Evolutionary conservation across 306 rosid species (phyloP).

Genomic region (Prunus mongolica): DNA sequence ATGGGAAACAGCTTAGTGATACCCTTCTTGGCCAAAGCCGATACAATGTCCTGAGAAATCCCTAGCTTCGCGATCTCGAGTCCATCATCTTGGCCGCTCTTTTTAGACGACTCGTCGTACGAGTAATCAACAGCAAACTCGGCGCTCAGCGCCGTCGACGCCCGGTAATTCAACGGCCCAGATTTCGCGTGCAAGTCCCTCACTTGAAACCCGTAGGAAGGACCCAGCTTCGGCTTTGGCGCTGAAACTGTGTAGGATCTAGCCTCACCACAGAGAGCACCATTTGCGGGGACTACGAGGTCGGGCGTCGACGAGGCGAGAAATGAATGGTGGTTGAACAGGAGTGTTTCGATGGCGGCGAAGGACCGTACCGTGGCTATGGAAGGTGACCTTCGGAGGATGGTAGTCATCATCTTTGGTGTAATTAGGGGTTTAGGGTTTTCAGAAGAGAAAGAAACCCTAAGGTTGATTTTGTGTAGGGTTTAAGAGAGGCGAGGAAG

Average conservation of each 20-base stretch:
- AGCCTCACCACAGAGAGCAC: constrained; percentile 6
- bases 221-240: neutral
- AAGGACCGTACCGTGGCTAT: constrained; percentile 31
- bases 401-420: constrained; percentile 33
- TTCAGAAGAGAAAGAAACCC: neutral
- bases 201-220: constrained; percentile 17
- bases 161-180: constrained; percentile 44
- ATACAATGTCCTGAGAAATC: constrained; percentile 65
- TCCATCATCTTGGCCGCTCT: constrained; percentile 48
- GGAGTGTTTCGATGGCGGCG: constrained; percentile 39
- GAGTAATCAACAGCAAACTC: constrained; percentile 55
- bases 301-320: constrained; percentile 6
- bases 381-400: constrained; percentile 42
- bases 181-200: constrained; percentile 47
- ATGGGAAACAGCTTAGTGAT: constrained; percentile 87
- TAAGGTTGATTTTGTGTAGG: constrained; percentile 5
- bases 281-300: neutral
- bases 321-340: constrained; percentile 19
- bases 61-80: constrained; percentile 79
- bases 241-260: constrained; percentile 16
- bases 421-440: neutral
- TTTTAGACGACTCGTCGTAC: constrained; percentile 38
- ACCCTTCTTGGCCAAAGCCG: constrained; percentile 76
- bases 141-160: constrained; percentile 44
- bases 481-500: constrained; percentile 22